Conservation (phyloP, 768 basidiomycete species). For the Paxillus rubicundulus region DNA sequence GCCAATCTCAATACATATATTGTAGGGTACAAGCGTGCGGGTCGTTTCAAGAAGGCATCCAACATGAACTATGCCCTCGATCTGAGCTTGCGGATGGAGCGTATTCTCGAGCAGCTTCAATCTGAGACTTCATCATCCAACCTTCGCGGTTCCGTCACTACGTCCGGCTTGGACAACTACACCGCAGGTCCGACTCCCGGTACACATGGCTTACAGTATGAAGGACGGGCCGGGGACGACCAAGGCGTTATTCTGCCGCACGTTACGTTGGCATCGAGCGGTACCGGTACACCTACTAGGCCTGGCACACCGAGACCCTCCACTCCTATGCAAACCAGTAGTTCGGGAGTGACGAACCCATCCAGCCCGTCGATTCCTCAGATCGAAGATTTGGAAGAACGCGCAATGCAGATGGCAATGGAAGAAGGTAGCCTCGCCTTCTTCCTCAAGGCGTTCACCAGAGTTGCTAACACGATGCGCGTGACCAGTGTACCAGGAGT, state of each 20-base stretch:
- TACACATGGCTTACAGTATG: slow-evolving; percentile 64
- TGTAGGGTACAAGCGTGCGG: slow-evolving; percentile 42
- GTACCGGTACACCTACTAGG: slow-evolving; percentile 25
- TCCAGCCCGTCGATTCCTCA: slow-evolving; percentile 14
- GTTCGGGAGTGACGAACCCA: slow-evolving; percentile 4
- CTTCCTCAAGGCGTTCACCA: slow-evolving; percentile 31
- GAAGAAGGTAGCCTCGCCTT: slow-evolving; percentile 43
- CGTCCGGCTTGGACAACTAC: slow-evolving; percentile 19
- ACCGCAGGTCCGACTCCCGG: slow-evolving; percentile 31
- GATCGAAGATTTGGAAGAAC: slow-evolving; percentile 45
- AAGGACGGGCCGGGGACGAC: slow-evolving; percentile 64
- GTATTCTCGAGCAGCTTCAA: slow-evolving; percentile 30
- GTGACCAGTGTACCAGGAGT: slow-evolving; percentile 48
- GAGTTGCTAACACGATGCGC: slow-evolving; percentile 39
- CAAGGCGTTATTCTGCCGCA: slow-evolving; percentile 31
- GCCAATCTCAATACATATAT: slow-evolving; percentile 17
- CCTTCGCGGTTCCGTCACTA: slow-evolving; percentile 22
- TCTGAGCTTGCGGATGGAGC: slow-evolving; percentile 38
- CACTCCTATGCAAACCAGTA: slow-evolving; percentile 4
- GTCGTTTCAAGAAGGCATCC: slow-evolving; percentile 91
- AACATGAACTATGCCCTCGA: slow-evolving; percentile 84
- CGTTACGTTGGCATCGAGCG: slow-evolving; percentile 10
- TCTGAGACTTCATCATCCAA: slow-evolving; percentile 24
- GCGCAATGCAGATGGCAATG: slow-evolving; percentile 48
- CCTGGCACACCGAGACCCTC: slow-evolving; percentile 24